Base-by-base conservation (phyloP, 2,329 filamentous ascomycete genomes). In the Fusarium anguioides region DNA sequence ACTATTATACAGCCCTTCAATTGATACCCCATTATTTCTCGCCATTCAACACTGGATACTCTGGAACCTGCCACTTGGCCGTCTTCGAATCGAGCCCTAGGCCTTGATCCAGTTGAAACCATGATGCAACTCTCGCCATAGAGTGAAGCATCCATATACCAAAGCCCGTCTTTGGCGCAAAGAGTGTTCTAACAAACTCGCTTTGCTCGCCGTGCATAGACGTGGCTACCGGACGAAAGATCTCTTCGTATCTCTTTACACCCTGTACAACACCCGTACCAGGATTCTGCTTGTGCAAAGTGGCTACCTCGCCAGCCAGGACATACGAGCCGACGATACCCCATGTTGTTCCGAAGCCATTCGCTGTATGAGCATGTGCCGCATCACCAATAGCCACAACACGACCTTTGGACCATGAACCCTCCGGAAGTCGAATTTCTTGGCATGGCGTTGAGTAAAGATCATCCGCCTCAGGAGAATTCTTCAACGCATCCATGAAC, bases 21-120 rank as follows among this genome's bases (percentile, higher is more conserved):
- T 23, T 3, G 9, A 50, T 37, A 15, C 21, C 18, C 29, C 6
- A 23, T 41, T 4, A 62, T 15, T 36, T 44, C 5, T 26, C 21
- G 20, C 14, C 12, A 15, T 45, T 37, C 6, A 68, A 23, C 15
- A 20, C 37, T 2, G 59, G 21, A 49, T 67, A 67, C 6, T 64
- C 64, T 56, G 64, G 64, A 33, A 68, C 17, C 10, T 44, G 23
- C 64, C 64, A 67, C 4, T 59, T 54, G 4, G 63, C 42, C 8
- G 57, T 50, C 12, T 60, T 52, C 2, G 29, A 21, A 4, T 46
- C 53, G 11, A 64, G 10, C 1, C 64, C 64, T 15, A 58, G 33
- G 11, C 58, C 58, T 4, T 59, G 41, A 15, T 60, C 58, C 12
- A 60, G 33, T 2, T 40, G 41, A 4, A 60, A 40, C 24, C 37